Evolutionary conservation across 352 stramenopile species (phyloP), one percentile per base, ranked within the genome.

Genomic region (Globisporangium echinulatum): DNA sequence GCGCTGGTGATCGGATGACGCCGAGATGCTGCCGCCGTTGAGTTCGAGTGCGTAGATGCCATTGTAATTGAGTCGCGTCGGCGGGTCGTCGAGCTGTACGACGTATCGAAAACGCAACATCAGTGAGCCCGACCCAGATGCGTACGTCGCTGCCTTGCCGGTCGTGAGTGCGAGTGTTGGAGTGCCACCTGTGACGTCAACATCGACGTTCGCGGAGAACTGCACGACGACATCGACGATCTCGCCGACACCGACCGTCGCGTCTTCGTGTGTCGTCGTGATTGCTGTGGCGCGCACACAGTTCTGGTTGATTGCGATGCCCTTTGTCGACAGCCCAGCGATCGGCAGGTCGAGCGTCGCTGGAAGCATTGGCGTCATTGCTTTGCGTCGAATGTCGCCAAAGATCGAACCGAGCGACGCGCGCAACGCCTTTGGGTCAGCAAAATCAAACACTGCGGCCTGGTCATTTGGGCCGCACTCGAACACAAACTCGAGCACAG

Each of bases 301-400:
- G 0, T 17, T 44, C 57, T 88, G 82, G 10, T 83, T 55, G 25
- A 91, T 88, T 0, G 70, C 59, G 19, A 93, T 85, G 5, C 56
- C 69, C 54, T 88, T 90, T 0, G 76, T 78, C 6, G 68, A 68
- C 1, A 90, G 46, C 0, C 77, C 73, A 38, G 44, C 47, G 1
- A 47, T 19, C 17, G 81, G 78, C 37, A 90, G 61, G 37, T 67
- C 50, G 6, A 90, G 53, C 2, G 73, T 7, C n/a, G 74, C 77
- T 6, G 74, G 59, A 3, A 85, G 14, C 36, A 87, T 48, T 13
- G 78, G 76, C 0, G 14, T 13, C 3, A 53, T 59, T 5, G 78
- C 74, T 38, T 67, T 69, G 7, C 78, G 70, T 38, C 75, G 69
- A 59, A 88, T 87, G 59, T 66, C 79, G 0, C 76, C 78, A n/a